Percentiles rank a stretch among this genome's conserved stretches.
phyloP scores from a whole-genome alignment of 495 filamentous ascomycete species.

The Bathelium albidoporum region DNA sequence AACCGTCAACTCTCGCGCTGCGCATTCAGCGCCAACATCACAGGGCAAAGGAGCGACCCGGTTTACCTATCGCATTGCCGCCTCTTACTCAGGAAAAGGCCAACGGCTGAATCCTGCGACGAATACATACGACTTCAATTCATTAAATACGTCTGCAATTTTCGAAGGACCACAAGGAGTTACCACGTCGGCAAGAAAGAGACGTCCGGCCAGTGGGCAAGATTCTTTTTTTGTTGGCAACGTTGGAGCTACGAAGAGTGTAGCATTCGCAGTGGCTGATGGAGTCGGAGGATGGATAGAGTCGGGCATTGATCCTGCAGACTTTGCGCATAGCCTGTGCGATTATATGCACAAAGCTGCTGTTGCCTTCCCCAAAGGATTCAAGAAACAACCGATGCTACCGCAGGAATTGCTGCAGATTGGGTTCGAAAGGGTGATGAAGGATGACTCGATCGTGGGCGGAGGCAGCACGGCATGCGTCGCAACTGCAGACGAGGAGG shows the following conservation, averaged over 20 bases:
- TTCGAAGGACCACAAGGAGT: constrained; percentile 2
- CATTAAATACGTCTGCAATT: neutral
- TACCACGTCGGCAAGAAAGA: constrained; percentile 14
- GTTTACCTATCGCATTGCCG: constrained; percentile 56
- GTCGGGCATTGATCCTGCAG: constrained; percentile 79
- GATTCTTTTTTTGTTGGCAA: constrained; percentile 91
- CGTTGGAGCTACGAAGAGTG: constrained; percentile 46
- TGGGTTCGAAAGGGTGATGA: constrained; percentile 71
- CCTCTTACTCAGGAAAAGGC: constrained; percentile 69
- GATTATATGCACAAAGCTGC: constrained; percentile 17
- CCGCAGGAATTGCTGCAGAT: constrained; percentile 65
- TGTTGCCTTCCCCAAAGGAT: constrained; percentile 23
- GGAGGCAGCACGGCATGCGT: constrained; percentile 89
- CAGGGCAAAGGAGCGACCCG: constrained; percentile 10
- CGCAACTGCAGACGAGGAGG: constrained; percentile 57
- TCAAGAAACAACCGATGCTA: constrained; percentile 40
- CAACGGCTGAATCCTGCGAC: constrained; percentile 52
- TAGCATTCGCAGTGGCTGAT: constrained; percentile 79
- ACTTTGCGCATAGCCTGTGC: constrained; percentile 93
- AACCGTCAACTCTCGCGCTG: constrained; percentile 10
- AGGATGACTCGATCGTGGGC: constrained; percentile 59
- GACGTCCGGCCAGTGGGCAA: constrained; percentile 47
- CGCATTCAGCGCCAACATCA: constrained; percentile 12
- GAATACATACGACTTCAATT: constrained; percentile 17
- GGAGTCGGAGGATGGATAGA: constrained; percentile 94